Evolutionary conservation across 768 basidiomycete species (phyloP).

Genomic region (Scleroderma bovista): DNA sequence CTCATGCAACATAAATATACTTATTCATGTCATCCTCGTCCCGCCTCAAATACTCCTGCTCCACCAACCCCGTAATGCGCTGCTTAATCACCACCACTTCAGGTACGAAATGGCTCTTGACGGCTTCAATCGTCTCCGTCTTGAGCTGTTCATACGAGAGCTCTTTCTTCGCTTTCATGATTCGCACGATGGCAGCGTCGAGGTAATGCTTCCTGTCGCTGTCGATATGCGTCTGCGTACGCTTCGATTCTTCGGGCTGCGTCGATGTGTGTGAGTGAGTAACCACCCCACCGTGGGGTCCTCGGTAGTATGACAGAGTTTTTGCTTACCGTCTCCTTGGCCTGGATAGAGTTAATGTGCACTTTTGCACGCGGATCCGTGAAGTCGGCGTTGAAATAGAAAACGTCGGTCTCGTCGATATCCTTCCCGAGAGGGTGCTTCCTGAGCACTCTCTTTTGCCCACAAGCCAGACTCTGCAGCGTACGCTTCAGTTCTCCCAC

Average conservation of each 20-base stretch:
- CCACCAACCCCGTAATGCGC: slow-evolving; percentile 75
- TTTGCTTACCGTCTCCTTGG: slow-evolving; percentile 75
- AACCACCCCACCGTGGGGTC: too few species aligned
- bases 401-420: slow-evolving; percentile 68
- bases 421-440: slow-evolving; percentile 79
- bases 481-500: slow-evolving; percentile 72
- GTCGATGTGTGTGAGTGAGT: too few species aligned
- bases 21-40: slow-evolving; percentile 65
- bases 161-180: slow-evolving; percentile 93
- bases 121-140: slow-evolving; percentile 78
- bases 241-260: slow-evolving; percentile 80
- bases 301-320: not conserved
- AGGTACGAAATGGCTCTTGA: slow-evolving; percentile 84
- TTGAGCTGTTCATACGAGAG: slow-evolving; percentile 75
- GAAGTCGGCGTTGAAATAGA: slow-evolving; percentile 80
- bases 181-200: slow-evolving; percentile 93
- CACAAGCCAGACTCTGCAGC: slow-evolving; percentile 89
- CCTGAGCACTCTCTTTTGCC: slow-evolving; percentile 79
- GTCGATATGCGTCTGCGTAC: slow-evolving; percentile 80
- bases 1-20: slow-evolving; percentile 74
- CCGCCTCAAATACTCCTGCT: slow-evolving; percentile 80
- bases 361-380: slow-evolving; percentile 72
- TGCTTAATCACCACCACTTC: slow-evolving; percentile 82
- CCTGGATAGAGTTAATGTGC: slow-evolving; percentile 94
- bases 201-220: slow-evolving; percentile 80